phyloP scores from a whole-genome alignment of 495 filamentous ascomycete species.

The Trichocladium uniseriatum region DNA sequence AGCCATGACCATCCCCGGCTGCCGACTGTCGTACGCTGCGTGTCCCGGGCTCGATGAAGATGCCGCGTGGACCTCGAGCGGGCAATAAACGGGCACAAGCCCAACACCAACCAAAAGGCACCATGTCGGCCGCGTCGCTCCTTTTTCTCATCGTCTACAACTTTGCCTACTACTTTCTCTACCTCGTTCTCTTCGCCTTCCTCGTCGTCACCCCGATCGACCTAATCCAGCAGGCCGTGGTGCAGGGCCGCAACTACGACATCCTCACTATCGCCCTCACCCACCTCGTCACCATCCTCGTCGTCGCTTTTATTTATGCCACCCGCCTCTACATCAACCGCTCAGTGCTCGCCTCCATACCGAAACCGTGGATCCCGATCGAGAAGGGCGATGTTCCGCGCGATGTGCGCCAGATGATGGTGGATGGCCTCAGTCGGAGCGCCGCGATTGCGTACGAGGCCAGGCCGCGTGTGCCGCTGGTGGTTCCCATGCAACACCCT shows the following conservation, averaged over 20 bases:
- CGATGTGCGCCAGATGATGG: slow-evolving; percentile 65
- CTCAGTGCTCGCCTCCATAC: slow-evolving; percentile 68
- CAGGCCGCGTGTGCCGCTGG: slow-evolving; percentile 48
- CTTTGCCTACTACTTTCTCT: slow-evolving; percentile 68
- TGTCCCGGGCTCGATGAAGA: slow-evolving; percentile 3
- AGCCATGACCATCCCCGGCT: slow-evolving; percentile 8
- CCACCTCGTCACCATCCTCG: slow-evolving; percentile 63
- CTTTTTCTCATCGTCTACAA: slow-evolving; percentile 74
- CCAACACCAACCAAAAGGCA: background rate
- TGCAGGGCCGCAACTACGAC: slow-evolving; percentile 57
- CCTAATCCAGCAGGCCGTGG: slow-evolving; percentile 67
- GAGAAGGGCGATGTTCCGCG: slow-evolving; percentile 68
- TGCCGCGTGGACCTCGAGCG: background rate
- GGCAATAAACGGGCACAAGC: background rate
- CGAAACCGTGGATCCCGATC: slow-evolving; percentile 71
- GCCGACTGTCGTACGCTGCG: slow-evolving; percentile 1
- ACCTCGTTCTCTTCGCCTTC: slow-evolving; percentile 59
- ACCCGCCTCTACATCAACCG: slow-evolving; percentile 83
- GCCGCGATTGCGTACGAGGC: slow-evolving; percentile 74
- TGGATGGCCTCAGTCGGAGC: slow-evolving; percentile 59
- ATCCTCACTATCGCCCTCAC: slow-evolving; percentile 74
- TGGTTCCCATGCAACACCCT: slow-evolving; percentile 13
- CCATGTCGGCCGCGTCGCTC: slow-evolving; percentile 27
- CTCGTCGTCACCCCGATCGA: slow-evolving; percentile 77
- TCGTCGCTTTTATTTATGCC: slow-evolving; percentile 70